Conservation (phyloP, 2,329 filamentous ascomycete species). For the Paecilomyces niveus region DNA sequence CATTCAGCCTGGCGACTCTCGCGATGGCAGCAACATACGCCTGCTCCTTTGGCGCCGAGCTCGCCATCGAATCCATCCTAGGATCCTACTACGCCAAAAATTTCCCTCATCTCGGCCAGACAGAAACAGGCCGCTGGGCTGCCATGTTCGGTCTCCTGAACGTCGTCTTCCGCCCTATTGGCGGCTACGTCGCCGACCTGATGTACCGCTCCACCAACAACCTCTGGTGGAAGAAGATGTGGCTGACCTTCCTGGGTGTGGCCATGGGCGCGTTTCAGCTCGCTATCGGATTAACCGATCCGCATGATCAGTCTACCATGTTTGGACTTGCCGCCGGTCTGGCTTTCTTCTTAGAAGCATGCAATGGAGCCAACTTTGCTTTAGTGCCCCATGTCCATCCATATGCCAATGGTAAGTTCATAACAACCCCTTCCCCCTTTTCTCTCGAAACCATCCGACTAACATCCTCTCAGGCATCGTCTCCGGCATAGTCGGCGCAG, state of each 20-base stretch:
- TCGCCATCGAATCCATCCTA: slow-evolving; percentile 55
- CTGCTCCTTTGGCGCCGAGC: slow-evolving; percentile 54
- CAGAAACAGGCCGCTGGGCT: slow-evolving; percentile 48
- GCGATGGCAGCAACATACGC: slow-evolving; percentile 50
- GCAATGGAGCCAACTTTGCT: slow-evolving; percentile 80
- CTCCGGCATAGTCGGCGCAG: slow-evolving; percentile 69
- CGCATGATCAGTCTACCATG: slow-evolving; percentile 57
- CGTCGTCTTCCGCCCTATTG: slow-evolving; percentile 40
- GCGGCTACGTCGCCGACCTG: slow-evolving; percentile 48
- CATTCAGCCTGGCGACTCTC: slow-evolving; percentile 54
- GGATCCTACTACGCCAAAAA: slow-evolving; percentile 53
- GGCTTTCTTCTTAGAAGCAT: slow-evolving; percentile 76
- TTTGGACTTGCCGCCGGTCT: slow-evolving; percentile 70
- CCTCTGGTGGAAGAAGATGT: slow-evolving; percentile 59
- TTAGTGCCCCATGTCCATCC: slow-evolving; percentile 83
- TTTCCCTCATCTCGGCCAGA: slow-evolving; percentile 49
- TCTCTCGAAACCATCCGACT: neutral
- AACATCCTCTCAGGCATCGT: slow-evolving; percentile 43
- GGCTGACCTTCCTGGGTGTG: slow-evolving; percentile 51
- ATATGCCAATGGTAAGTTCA: slow-evolving; percentile 61
- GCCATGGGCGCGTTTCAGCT: slow-evolving; percentile 54
- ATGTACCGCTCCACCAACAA: slow-evolving; percentile 45
- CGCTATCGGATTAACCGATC: slow-evolving; percentile 57
- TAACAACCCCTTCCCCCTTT: neutral
- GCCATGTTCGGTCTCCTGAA: slow-evolving; percentile 50